Conservation (phyloP, 2,329 filamentous ascomycete genomes). For the Phaeophleospora eucalypticola region DNA sequence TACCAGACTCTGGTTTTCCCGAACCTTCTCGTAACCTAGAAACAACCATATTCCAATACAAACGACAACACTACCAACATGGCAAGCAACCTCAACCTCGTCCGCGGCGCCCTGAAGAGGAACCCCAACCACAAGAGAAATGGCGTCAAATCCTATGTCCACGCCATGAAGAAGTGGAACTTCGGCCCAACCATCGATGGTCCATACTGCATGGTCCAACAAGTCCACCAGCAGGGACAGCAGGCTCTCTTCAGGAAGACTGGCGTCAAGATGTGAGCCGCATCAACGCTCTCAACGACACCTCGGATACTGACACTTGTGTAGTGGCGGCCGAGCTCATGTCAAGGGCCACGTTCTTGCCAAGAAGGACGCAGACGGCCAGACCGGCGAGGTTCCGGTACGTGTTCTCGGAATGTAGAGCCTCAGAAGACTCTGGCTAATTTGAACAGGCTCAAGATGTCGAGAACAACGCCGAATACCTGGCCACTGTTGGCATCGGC, state of each 20-base stretch:
- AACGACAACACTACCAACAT: slow-evolving; percentile 1
- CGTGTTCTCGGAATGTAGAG: not conserved
- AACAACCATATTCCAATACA: not conserved
- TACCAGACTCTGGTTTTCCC: not conserved
- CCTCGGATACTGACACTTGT: not conserved
- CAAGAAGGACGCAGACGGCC: slow-evolving; percentile 34
- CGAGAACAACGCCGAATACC: slow-evolving; percentile 63
- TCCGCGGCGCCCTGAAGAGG: slow-evolving; percentile 25
- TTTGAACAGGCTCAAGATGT: slow-evolving; percentile 55
- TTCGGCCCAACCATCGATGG: slow-evolving; percentile 61
- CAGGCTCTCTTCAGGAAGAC: slow-evolving; percentile 32
- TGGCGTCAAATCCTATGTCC: slow-evolving; percentile 31
- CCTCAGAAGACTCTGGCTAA: slow-evolving; percentile 38
- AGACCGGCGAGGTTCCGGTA: slow-evolving; percentile 28
- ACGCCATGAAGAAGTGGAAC: slow-evolving; percentile 34
- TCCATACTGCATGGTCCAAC: slow-evolving; percentile 54
- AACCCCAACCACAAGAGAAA: slow-evolving; percentile 28
- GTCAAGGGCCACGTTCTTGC: slow-evolving; percentile 47
- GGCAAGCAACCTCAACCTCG: slow-evolving; percentile 10
- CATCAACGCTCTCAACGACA: not conserved
- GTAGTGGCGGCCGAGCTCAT: slow-evolving; percentile 45
- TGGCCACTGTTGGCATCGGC: slow-evolving; percentile 60
- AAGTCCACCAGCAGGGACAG: slow-evolving; percentile 48
- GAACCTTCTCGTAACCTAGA: not conserved
- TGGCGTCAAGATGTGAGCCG: slow-evolving; percentile 36